phyloP scores from a whole-genome alignment of 352 stramenopile species.

The Phytophthora rubi region DNA sequence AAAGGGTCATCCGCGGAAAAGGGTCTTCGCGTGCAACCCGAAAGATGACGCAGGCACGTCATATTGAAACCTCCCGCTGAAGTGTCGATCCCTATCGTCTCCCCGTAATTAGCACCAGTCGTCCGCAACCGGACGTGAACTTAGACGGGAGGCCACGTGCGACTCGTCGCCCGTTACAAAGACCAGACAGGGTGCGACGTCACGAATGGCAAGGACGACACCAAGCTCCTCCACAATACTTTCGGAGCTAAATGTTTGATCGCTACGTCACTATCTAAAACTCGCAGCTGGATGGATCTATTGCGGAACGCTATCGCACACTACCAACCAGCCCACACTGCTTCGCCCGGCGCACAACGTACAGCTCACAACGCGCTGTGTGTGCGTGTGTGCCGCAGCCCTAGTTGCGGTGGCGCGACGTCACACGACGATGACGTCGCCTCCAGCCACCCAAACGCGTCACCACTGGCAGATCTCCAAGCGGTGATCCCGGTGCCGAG shows the following conservation, averaged over 20 bases:
- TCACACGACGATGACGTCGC: constrained; percentile 26
- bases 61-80: constrained; percentile 12
- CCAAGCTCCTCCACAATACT: no score
- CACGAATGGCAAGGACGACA: no score
- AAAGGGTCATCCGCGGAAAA: no score
- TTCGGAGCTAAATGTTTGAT: no score
- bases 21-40: constrained; percentile 13
- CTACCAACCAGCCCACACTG: no score
- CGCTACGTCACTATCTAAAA: no score
- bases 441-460: constrained; percentile 18
- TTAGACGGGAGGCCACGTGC: constrained; percentile 16
- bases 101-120: no score
- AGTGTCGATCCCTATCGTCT: background rate
- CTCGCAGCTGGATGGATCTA: no score
- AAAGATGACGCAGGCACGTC: constrained; percentile 31
- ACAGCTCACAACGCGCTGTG: no score
- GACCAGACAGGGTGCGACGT: constrained; percentile 8
- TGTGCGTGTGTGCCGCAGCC: no score
- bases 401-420: constrained; percentile 6
- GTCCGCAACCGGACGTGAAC: background rate
- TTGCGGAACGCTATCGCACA: no score
- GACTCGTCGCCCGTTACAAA: constrained; percentile 21
- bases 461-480: constrained; percentile 4
- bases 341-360: no score
- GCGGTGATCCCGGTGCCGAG: background rate